Percentiles rank a stretch among this genome's conserved stretches.
These are phyloP conservation scores for Omphalotus guepiniiformis DNA, from an alignment of 768 basidiomycete genomes.

Conservation along the genomic window DNA sequence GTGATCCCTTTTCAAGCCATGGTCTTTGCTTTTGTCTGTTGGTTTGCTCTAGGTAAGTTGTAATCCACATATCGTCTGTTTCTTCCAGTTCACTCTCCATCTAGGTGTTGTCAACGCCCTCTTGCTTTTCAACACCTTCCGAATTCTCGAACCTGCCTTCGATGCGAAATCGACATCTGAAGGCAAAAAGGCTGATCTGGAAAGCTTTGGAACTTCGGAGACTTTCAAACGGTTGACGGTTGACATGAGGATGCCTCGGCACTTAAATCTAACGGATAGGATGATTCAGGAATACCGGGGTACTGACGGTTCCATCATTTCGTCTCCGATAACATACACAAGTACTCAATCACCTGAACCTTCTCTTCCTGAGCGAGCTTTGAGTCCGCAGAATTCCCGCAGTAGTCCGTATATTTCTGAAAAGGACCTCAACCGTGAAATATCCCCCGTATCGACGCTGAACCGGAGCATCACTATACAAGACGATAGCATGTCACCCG, in stretches of 20 bases:
- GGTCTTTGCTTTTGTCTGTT: conserved; percentile 48
- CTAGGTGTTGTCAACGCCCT: conserved; percentile 61
- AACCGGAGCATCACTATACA: conserved; percentile 20
- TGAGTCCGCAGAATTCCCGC: conserved; percentile 19
- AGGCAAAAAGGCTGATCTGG: conserved; percentile 19
- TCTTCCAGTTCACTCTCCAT: background rate
- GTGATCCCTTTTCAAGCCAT: conserved; percentile 40
- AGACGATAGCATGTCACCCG: conserved; percentile 7
- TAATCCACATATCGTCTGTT: background rate
- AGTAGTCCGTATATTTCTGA: conserved; percentile 12
- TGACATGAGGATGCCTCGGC: background rate
- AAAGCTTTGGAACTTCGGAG: conserved; percentile 26
- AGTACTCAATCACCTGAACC: conserved; percentile 10
- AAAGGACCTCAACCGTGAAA: conserved; percentile 22
- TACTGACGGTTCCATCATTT: background rate
- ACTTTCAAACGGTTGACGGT: conserved; percentile 3
- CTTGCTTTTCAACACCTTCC: conserved; percentile 67
- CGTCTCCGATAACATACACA: background rate
- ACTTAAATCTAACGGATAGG: conserved; percentile 2
- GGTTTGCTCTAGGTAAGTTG: conserved; percentile 50
- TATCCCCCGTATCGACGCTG: conserved; percentile 20
- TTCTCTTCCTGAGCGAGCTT: conserved; percentile 20
- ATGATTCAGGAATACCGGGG: conserved; percentile 11
- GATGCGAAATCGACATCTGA: conserved; percentile 26
- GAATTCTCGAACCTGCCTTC: conserved; percentile 53